Conservation (phyloP, 441 rosid genomes). For the Erysimum cheiri region DNA sequence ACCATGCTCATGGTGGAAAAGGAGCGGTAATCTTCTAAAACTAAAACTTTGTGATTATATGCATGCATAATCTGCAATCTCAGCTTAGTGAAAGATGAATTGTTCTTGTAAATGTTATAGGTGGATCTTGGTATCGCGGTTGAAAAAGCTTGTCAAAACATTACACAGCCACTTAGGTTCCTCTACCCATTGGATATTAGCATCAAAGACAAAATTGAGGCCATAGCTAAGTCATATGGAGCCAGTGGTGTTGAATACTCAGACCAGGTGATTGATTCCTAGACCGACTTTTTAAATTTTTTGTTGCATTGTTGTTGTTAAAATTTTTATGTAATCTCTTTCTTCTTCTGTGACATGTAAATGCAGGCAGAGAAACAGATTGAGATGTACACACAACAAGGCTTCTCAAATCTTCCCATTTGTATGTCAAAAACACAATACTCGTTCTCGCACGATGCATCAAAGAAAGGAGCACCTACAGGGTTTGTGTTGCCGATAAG, state of each 20-base stretch:
- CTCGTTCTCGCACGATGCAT: conserved; percentile 81
- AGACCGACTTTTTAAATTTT: not conserved
- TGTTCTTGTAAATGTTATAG: conserved; percentile 47
- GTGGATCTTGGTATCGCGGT: conserved; percentile 94
- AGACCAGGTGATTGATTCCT: conserved; percentile 66
- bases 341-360: conserved; percentile 19
- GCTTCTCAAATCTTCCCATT: conserved; percentile 84
- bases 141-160: conserved; percentile 84
- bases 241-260: conserved; percentile 91
- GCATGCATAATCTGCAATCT: not conserved
- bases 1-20: conserved; percentile 96
- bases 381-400: conserved; percentile 87
- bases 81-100: conserved; percentile 21
- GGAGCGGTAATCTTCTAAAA: conserved; percentile 68
- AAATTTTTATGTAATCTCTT: not conserved
- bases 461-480: conserved; percentile 83
- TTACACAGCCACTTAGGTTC: conserved; percentile 70
- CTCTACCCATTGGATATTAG: conserved; percentile 81
- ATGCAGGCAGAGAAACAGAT: conserved; percentile 92
- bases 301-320: not conserved
- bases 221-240: conserved; percentile 93
- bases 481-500: conserved; percentile 85
- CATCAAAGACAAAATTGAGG: conserved; percentile 90
- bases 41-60: not conserved
- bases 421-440: conserved; percentile 98